A percentile compares a stretch with the other conserved stretches of the same genome.
These are phyloP conservation scores for Alternaria incomplexa DNA, from an alignment of 2,329 filamentous ascomycete species.

Conservation along the genomic window DNA sequence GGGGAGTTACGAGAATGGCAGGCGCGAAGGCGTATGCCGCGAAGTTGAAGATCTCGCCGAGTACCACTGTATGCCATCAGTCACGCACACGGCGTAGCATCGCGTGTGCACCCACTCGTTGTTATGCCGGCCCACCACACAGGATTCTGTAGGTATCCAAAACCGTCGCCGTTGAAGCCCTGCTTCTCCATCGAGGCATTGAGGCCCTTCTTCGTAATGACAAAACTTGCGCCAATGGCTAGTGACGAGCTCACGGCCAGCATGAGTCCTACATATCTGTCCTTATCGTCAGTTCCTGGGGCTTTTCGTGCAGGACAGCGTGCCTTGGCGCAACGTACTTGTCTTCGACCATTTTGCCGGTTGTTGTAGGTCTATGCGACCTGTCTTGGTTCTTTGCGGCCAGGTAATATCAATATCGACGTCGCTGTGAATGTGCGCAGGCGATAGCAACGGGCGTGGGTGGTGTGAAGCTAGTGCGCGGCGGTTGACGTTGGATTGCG, in stretches of 20 bases:
- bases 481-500: constrained; percentile 8
- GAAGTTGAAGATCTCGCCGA: constrained; percentile 96
- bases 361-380: constrained; percentile 17
- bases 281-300: constrained; percentile 30
- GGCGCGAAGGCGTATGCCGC: constrained; percentile 97
- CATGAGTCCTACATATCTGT: constrained; percentile 50
- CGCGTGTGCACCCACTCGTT: constrained; percentile 68
- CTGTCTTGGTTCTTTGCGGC: constrained; percentile 4
- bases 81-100: neutral
- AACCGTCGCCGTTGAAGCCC: constrained; percentile 96
- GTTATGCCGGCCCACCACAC: constrained; percentile 96
- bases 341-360: constrained; percentile 47
- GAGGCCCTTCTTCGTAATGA: constrained; percentile 98
- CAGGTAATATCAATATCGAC: neutral
- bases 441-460: neutral
- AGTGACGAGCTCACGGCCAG: constrained; percentile 51
- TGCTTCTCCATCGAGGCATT: constrained; percentile 89
- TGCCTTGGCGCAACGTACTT: constrained; percentile 42
- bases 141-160: constrained; percentile 91
- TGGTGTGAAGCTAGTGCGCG: constrained; percentile 6
- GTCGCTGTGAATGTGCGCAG: constrained; percentile 2
- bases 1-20: constrained; percentile 95
- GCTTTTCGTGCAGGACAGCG: neutral
- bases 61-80: constrained; percentile 68
- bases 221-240: constrained; percentile 79